Evolutionary conservation across 805 yeast species (phyloP), one percentile per base, ranked within the genome.

Genomic region (Phaffomyces antillensis): DNA sequence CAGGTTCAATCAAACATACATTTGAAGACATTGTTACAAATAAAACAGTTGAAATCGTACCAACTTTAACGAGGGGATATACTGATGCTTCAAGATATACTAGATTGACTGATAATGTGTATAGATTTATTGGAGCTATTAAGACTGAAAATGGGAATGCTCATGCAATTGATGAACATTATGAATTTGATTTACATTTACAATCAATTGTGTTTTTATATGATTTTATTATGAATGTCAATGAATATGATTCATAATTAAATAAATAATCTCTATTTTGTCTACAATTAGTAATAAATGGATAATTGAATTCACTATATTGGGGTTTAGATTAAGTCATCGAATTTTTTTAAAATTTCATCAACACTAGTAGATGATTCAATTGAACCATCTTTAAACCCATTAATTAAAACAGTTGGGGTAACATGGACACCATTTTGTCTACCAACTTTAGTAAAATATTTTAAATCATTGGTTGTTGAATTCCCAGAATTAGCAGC

Each of bases 341-440:
- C 41, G 17, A 64, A 47, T 39, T 62, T 58, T 16, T 52, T 44
- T 31, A 52, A 56, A 44, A 64, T 47, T 12, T 71, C 72, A 3
- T 69, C 79, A 6, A 69, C 55, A 6, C 76, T 66, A 41, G 80
- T 75, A 9, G 88, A 77, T 37, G 88, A 79, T 54, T 82, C 84
- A 55, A 87, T 72, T 7, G 69, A 54, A 32, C 69, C 67, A 50
- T 73, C 75, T 20, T 71, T 70, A 41, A 83, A 76, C 1, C 96
- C 96, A 60, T 86, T 76, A 35, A 87, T 66, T 18, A 75, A 62
- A 13, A 86, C 84, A 5, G 93, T 81, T 18, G 96, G 96, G 4
- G 93, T 85, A n/a, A 84, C 81, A 59, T 88, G 96, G 34, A 84
- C 77, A 37, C 91, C 88, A 36, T 81, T 76, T 47, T 86, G 86